Evolutionary conservation across 208 protist species (phyloP).

Genomic region (Acanthamoeba lugdunensis): DNA sequence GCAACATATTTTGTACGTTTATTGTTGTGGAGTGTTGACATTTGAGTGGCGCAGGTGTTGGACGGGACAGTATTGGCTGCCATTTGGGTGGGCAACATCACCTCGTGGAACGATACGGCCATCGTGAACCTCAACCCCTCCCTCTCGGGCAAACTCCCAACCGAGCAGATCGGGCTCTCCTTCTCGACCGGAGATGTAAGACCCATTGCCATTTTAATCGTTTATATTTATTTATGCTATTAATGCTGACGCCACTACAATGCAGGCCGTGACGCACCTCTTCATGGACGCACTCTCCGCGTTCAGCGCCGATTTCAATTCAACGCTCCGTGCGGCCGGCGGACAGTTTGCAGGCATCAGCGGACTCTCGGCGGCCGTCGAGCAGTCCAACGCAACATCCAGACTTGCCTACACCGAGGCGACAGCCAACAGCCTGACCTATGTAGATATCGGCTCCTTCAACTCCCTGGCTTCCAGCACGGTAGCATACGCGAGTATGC

Average conservation of each 20-base stretch:
- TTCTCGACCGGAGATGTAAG: neutral
- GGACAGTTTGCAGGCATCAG: neutral
- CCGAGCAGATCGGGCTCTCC: neutral
- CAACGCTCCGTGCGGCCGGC: neutral
- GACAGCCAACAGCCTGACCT: conserved; percentile 26
- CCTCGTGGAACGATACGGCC: conserved; percentile 10
- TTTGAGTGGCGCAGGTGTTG: neutral
- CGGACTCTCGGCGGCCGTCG: neutral
- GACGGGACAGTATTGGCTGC: neutral
- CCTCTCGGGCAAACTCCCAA: neutral
- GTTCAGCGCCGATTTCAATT: neutral
- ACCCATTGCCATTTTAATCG: neutral
- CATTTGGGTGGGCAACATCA: conserved; percentile 44
- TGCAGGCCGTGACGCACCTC: neutral
- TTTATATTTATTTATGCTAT: neutral
- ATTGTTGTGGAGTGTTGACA: neutral
- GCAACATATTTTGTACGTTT: no score
- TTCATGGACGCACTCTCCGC: conserved; percentile 10
- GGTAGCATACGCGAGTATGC: neutral
- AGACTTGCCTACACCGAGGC: neutral
- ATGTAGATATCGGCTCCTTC: conserved; percentile 1
- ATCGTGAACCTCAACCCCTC: neutral
- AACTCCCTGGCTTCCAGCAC: neutral
- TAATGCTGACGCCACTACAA: neutral
- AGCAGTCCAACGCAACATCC: neutral